Conservation (phyloP, 169 alveolate species). For the Eimeria tenella region DNA sequence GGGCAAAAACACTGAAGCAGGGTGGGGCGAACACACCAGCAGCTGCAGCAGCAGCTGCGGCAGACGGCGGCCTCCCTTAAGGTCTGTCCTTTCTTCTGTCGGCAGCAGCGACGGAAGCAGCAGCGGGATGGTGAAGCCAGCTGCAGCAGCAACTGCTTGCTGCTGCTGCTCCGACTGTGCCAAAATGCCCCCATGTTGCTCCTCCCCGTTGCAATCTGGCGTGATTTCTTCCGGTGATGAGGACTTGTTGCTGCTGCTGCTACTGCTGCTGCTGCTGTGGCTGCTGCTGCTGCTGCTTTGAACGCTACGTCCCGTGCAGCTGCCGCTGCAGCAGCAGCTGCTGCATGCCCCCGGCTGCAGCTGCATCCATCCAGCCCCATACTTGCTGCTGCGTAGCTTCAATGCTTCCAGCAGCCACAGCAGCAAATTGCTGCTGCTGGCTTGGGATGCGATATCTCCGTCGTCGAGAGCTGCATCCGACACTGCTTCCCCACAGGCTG, state of each 20-base stretch:
- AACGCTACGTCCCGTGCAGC: neutral
- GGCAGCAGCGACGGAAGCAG: conserved; percentile 49
- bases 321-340: conserved; percentile 62
- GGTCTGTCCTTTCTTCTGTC: neutral
- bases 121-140: neutral
- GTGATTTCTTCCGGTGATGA: neutral
- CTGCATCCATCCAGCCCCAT: conserved; percentile 41
- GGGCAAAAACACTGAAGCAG: conserved; percentile 40
- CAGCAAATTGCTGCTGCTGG: conserved; percentile 62
- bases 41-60: conserved; percentile 62
- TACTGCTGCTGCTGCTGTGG: neutral
- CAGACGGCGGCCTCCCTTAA: conserved; percentile 31
- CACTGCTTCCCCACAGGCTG: neutral
- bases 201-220: neutral
- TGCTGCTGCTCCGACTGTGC: neutral
- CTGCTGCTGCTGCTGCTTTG: neutral
- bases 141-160: conserved; percentile 15
- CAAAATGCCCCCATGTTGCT: neutral
- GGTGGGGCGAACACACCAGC: conserved; percentile 39
- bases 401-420: conserved; percentile 50
- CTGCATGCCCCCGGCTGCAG: conserved; percentile 33
- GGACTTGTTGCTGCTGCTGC: conserved; percentile 3
- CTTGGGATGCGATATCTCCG: conserved; percentile 32
- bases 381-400: conserved; percentile 60
- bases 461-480: conserved; percentile 1